Evolutionary conservation across 441 rosid species (phyloP), one percentile per base, ranked within the genome.

Genomic region (Erodium moschatum): DNA sequence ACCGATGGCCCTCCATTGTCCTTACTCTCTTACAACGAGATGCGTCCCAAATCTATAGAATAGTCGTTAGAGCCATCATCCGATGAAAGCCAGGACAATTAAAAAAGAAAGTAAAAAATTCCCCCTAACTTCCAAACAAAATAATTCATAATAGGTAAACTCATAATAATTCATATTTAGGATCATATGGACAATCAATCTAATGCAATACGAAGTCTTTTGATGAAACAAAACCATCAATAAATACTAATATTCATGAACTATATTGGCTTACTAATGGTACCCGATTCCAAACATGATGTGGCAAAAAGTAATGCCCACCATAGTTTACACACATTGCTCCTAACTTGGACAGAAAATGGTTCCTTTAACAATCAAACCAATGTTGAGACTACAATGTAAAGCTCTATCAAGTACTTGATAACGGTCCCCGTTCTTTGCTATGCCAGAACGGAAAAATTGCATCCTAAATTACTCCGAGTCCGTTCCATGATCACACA

Each of bases 1-100:
- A 91, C 69, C 89, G 98, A 80, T 91, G 98, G 19, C 98, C 98
- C 0, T 89, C 84, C 95, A 94, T 89, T 12, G 97, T 89, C n/a
- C 97, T 77, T 7, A 94, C 83, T 77, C 78, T 84, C 82, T 87
- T 88, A 75, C 97, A 87, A 65, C 83, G 93, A 58, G 87, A 77
- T 69, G 91, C 97, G 74, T 94, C 97, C 97, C 98, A 94, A 66
- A 94, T 85, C 98, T 93, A 68, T 29, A 62, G 68, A 2, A 68
- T 19, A 52, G 1, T 52, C 6, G 48, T 42, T 8, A 9, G 48
- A 42, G 48, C 2, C 48, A 24, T 24, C 27, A 24, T 24, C 27
- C 27, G 27, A 24, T 24, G 27, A 24, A 24, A 24, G 27, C 27
- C 2, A 24, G 27, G 27, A 24, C 27, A 2, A 24, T 24, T n/a